Evolutionary conservation across 805 yeast genomes (phyloP).

Genomic region (Spathaspora passalidarum): DNA sequence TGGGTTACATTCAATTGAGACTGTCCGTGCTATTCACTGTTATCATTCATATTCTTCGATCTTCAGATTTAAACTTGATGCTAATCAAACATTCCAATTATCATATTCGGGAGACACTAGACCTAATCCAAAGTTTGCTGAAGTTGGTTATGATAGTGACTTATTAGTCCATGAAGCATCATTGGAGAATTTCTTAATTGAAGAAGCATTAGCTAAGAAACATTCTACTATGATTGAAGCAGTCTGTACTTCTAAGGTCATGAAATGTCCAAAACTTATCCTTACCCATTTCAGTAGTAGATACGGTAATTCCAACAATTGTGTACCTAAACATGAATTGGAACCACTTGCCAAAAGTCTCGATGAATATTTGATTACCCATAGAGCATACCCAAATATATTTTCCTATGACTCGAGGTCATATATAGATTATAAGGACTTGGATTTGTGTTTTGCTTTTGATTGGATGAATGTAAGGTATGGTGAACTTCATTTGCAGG

Average conservation of each 20-base stretch:
- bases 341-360: constrained; percentile 19
- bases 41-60: constrained; percentile 68
- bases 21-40: constrained; percentile 84
- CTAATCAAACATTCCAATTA: constrained; percentile 50
- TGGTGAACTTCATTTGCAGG: constrained; percentile 9
- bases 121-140: constrained; percentile 66
- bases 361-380: constrained; percentile 24
- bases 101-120: constrained; percentile 96
- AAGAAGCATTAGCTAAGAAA: constrained; percentile 76
- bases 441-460: constrained; percentile 38
- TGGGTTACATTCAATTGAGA: constrained; percentile 42
- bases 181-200: constrained; percentile 69
- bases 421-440: constrained; percentile 20
- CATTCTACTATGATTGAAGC: constrained; percentile 94
- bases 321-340: constrained; percentile 22
- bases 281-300: constrained; percentile 93
- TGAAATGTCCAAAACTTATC: constrained; percentile 70
- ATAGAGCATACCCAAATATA: constrained; percentile 23
- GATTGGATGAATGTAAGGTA: constrained; percentile 35
- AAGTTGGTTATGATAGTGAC: constrained; percentile 65
- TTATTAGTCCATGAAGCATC: constrained; percentile 92
- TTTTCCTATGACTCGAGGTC: constrained; percentile 10
- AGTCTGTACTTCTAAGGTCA: constrained; percentile 58
- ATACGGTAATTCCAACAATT: constrained; percentile 45
- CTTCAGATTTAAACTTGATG: constrained; percentile 49